Evolutionary conservation across 495 filamentous ascomycete species (phyloP).

Genomic region (Penicillium antarcticum): DNA sequence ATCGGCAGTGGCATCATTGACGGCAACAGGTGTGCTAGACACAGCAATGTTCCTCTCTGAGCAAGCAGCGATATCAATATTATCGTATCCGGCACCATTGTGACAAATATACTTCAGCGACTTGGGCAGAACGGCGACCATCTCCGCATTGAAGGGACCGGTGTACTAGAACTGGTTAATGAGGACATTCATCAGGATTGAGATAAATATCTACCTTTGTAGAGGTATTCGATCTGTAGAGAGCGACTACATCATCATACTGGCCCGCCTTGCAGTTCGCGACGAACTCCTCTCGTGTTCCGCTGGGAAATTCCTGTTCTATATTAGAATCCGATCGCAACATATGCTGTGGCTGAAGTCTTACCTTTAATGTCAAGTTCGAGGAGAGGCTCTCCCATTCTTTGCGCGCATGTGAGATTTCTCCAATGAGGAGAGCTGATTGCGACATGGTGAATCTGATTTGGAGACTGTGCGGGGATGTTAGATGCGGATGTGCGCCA

Average conservation of each 20-base stretch:
- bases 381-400: constrained; percentile 56
- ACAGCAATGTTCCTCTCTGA: constrained; percentile 59
- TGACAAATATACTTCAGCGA: constrained; percentile 78
- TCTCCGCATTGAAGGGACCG: constrained; percentile 56
- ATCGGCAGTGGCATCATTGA: constrained; percentile 70
- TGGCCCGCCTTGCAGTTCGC: constrained; percentile 49
- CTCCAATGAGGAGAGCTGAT: constrained; percentile 55
- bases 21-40: constrained; percentile 64
- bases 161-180: constrained; percentile 44
- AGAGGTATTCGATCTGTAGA: constrained; percentile 60
- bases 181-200: neutral
- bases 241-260: constrained; percentile 55
- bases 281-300: constrained; percentile 51
- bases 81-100: constrained; percentile 85
- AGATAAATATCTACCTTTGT: constrained; percentile 39
- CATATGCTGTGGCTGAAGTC: neutral
- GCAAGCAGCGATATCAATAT: constrained; percentile 71
- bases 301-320: constrained; percentile 51
- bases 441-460: constrained; percentile 29
- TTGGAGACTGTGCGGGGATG: neutral
- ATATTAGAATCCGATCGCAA: neutral
- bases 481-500: constrained; percentile 11
- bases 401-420: constrained; percentile 48
- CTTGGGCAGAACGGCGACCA: constrained; percentile 57
- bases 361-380: constrained; percentile 53